Evolutionary conservation across 2,329 filamentous ascomycete species (phyloP), one percentile per base, ranked within the genome.

Genomic region (Colletotrichum sp.): DNA sequence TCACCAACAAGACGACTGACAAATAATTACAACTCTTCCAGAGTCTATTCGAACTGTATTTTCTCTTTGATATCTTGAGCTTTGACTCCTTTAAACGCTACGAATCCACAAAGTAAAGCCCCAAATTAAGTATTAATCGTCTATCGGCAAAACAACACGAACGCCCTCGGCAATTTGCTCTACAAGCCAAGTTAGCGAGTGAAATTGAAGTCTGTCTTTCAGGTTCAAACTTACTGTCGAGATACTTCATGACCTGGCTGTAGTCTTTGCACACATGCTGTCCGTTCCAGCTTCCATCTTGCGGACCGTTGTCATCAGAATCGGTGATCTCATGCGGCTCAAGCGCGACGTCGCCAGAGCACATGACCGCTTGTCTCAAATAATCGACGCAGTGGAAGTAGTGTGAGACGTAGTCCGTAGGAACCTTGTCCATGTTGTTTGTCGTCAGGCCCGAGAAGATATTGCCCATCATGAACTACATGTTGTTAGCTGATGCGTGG

Each of bases 311-410:
- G 61, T 86, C 82, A 64, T 84, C 82, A 0, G 84, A 81, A 72
- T 86, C 86, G 4, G 83, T 84, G 3, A 83, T 83, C 74, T 82
- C 81, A 10, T 83, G 81, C 12, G 83, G 83, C 78, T 85, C 84
- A n/a, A 85, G 72, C 7, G 83, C 82, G 64, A 84, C 79, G 72
- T 86, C 84, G 3, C 55, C 72, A 6, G 81, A 81, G 55, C 85
- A 86, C 83, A 86, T 84, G 70, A 85, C 82, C 7, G 83, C 82
- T 73, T 86, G 85, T 9, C 85, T 81, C 74, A 87, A 81, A 68
- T 87, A 86, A 74, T 85, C 84, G 71, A 87, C 83, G 79, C 85
- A 86, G 78, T 87, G 85, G 63, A 84, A 81, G 78, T 84, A 86
- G 76, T 87, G 86, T 12, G 77, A 75, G 72, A 82, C 77, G 61